Base-by-base conservation (phyloP, 495 filamentous ascomycete species). In the Friedmanniomyces simplex region DNA sequence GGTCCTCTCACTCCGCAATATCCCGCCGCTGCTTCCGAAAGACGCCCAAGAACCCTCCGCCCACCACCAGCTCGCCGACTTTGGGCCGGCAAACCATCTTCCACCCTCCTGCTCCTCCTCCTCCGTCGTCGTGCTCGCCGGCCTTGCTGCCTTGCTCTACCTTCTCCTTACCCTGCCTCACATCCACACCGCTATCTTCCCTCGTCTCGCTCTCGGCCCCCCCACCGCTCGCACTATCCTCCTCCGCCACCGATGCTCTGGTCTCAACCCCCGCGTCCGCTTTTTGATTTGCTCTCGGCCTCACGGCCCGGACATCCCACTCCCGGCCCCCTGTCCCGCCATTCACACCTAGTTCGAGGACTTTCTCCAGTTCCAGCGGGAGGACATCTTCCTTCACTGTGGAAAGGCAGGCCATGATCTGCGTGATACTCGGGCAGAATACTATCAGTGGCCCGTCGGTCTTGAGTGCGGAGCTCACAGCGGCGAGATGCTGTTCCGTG, bases 381-480 rank as follows among this genome's bases (percentile, higher is more conserved):
- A 87, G 58, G 18, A 61, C 71, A 20, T 77, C 61, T 12, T 71
- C 61, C 42, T 73, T 78, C 32, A 85, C 77, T 14, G 70, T 49
- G 50, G 77, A 71, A 41, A 88, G 68, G 50, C 79, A 82, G 0
- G 78, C 73, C 36, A 73, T 77, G 55, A 91, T 86, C 69, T 91
- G 88, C 6, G 85, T 88, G 55, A 91, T 80, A 59, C 80, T 87
- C 2, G 87, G 87, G 68, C 79, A 81, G 66, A 87, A 91, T 18
- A 87, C 79, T 24, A 81, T 71, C 1, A 91, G 68, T 3, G 77
- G 63, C 0, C 85, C 87, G 67, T 86, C 76, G 0, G 74, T 70
- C 22, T 75, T 74, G 55, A 91, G 66, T n/a, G 80, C 76, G 13
- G 76, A 68, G 0, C 74, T 69, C 25, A 86, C 75, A 53, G 77